These are phyloP conservation scores for Scutellaria minor DNA, from an alignment of 257 asterid genomes.

Conservation along the genomic window DNA sequence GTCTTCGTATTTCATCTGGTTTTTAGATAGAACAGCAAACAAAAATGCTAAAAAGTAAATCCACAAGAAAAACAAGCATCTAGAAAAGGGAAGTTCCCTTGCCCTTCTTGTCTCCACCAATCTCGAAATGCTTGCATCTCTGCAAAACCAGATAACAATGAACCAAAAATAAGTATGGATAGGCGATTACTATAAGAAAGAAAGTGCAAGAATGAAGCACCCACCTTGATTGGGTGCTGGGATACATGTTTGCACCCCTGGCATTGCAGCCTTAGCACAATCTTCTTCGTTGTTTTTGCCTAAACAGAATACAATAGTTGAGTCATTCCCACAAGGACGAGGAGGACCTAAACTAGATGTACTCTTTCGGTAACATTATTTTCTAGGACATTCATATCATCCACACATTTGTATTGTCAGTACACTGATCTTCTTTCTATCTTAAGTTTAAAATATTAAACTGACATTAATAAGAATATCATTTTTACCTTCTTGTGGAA, in stretches of 20 bases:
- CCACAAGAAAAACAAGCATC: constrained; percentile 7
- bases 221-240: constrained; percentile 74
- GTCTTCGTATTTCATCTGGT: constrained; percentile 29
- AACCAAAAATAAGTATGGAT: not conserved
- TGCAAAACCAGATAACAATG: constrained; percentile 25
- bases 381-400: too few relatives aligned
- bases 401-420: not conserved
- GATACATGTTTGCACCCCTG: constrained; percentile 76
- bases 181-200: not conserved
- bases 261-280: constrained; percentile 73
- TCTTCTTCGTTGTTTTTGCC: constrained; percentile 83
- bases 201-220: not conserved
- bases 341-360: too few relatives aligned
- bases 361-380: too few relatives aligned
- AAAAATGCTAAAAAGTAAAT: not conserved
- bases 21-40: constrained; percentile 21
- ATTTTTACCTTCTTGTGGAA: constrained; percentile 80
- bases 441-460: not conserved
- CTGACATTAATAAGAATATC: not conserved
- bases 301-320: not conserved
- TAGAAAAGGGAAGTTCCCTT: constrained; percentile 59
- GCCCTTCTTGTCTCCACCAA: constrained; percentile 65
- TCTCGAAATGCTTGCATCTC: constrained; percentile 65
- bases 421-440: too few relatives aligned
- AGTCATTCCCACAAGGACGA: too few relatives aligned